A percentile compares a stretch with the other conserved stretches of the same genome.
These are phyloP conservation scores for Phoma sp. DNA, from an alignment of 2,329 filamentous ascomycete species.

Conservation along the genomic window DNA sequence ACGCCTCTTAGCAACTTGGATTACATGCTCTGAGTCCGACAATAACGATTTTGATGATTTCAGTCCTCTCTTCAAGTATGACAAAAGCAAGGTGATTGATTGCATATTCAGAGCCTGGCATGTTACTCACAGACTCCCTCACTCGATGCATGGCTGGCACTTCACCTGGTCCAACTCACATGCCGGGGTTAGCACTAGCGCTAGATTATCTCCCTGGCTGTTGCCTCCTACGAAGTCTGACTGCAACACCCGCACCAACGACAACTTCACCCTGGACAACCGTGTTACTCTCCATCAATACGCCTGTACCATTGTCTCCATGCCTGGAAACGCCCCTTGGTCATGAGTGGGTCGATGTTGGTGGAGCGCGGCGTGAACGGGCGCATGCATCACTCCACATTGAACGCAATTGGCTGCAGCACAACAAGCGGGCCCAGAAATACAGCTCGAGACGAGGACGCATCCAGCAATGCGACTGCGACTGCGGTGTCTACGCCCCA, in stretches of 20 bases:
- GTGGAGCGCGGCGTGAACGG: not conserved
- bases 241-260: not conserved
- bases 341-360: conserved; percentile 3
- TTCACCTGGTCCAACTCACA: not conserved
- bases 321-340: not conserved
- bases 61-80: not conserved
- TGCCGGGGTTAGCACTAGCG: conserved; percentile 6
- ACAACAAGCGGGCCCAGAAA: not conserved
- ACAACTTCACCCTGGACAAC: not conserved
- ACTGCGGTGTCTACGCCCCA: conserved; percentile 19
- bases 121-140: not conserved
- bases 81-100: not conserved
- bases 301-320: not conserved
- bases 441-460: not conserved
- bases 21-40: not conserved
- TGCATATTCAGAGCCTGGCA: not conserved
- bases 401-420: not conserved
- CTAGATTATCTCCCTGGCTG: conserved; percentile 5
- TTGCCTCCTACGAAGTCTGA: conserved; percentile 8
- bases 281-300: too few relatives aligned
- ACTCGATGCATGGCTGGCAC: not conserved
- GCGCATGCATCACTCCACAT: not conserved
- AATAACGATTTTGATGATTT: too few relatives aligned
- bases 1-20: not conserved
- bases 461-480: not conserved